These are phyloP conservation scores for Lantana camara DNA, from an alignment of 257 asterid species.

Conservation along the genomic window DNA sequence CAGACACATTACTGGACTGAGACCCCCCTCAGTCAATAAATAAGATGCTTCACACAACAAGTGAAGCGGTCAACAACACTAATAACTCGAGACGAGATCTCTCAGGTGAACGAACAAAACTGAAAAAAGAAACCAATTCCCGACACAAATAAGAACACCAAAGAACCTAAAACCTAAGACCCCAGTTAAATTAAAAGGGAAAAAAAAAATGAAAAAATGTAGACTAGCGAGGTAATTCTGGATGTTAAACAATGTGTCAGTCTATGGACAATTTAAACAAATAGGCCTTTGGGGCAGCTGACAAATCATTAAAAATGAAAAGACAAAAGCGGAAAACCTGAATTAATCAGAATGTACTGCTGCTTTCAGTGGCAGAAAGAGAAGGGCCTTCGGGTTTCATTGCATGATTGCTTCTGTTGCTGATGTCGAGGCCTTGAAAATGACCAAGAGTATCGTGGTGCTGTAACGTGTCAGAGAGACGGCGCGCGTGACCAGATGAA, in stretches of 20 bases:
- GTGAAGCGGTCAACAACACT: constrained; percentile 28
- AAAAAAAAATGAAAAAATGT: constrained; percentile 39
- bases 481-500: constrained; percentile 36
- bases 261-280: constrained; percentile 54
- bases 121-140: constrained; percentile 12
- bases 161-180: constrained; percentile 29
- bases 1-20: constrained; percentile 19
- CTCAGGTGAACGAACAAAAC: constrained; percentile 16
- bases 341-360: constrained; percentile 51
- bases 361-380: constrained; percentile 68
- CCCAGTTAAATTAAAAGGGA: constrained; percentile 24
- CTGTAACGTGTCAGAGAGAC: constrained; percentile 43
- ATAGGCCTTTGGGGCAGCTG: constrained; percentile 21
- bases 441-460: constrained; percentile 66
- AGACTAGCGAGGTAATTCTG: constrained; percentile 37
- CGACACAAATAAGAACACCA: background rate
- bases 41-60: constrained; percentile 29
- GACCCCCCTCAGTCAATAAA: constrained; percentile 20
- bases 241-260: constrained; percentile 53
- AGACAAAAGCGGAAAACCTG: too few relatives aligned
- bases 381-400: constrained; percentile 73
- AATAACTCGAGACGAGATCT: constrained; percentile 24
- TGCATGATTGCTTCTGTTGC: constrained; percentile 44
- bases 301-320: background rate
- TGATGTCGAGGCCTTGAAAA: constrained; percentile 68